These are phyloP conservation scores for Acacia concinna DNA, from an alignment of 331 rosid species.

Conservation along the genomic window DNA sequence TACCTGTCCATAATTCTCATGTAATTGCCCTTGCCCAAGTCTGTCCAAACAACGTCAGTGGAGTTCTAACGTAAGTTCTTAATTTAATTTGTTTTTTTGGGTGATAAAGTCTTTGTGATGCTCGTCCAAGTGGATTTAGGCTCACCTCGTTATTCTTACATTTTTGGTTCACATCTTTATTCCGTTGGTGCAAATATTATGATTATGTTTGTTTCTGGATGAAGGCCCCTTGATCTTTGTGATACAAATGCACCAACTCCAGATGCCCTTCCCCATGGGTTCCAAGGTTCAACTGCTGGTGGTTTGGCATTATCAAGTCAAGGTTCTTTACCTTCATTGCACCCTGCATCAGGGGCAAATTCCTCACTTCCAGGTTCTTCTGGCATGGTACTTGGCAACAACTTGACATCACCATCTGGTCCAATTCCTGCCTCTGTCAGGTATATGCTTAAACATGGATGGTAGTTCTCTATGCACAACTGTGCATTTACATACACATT, in stretches of 20 bases:
- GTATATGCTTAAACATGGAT: conserved; percentile 43
- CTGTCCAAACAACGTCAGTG: conserved; percentile 72
- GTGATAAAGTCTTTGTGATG: not conserved
- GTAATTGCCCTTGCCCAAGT: conserved; percentile 62
- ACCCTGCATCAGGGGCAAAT: conserved; percentile 66
- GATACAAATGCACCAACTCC: conserved; percentile 68
- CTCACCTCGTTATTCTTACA: conserved; percentile 19
- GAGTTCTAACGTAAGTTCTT: conserved; percentile 79
- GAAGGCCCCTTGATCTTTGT: conserved; percentile 97
- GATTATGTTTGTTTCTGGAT: conserved; percentile 40
- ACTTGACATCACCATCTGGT: conserved; percentile 65
- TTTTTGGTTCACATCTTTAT: conserved; percentile 7
- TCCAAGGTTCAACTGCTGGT: conserved; percentile 74
- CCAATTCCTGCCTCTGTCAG: conserved; percentile 56
- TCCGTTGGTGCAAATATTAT: conserved; percentile 19
- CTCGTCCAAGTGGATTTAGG: conserved; percentile 4
- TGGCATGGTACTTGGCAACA: conserved; percentile 62
- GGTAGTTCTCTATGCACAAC: conserved; percentile 2
- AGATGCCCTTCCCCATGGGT: conserved; percentile 61
- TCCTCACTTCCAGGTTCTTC: conserved; percentile 74
- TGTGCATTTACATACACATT: not conserved
- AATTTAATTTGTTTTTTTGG: conserved; percentile 1
- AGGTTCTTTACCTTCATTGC: conserved; percentile 56
- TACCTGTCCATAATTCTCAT: conserved; percentile 74
- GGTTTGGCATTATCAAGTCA: conserved; percentile 75